Percentiles rank a stretch among this genome's conserved stretches.
These are phyloP conservation scores for Xylariaceae sp. DNA, from an alignment of 2,329 filamentous ascomycete genomes.

Conservation along the genomic window DNA sequence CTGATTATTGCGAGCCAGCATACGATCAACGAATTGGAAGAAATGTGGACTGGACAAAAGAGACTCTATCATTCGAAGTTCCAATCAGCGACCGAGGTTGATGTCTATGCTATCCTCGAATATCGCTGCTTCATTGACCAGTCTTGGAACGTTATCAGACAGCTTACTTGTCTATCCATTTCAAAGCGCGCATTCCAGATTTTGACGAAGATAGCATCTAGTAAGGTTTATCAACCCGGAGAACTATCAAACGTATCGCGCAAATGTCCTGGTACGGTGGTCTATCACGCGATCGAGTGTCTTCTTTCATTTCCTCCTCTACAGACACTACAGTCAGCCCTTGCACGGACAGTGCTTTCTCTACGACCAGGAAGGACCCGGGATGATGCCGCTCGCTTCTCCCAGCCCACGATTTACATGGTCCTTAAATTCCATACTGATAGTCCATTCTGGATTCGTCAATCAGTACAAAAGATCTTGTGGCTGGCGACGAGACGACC, in stretches of 20 bases:
- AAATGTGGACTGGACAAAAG: slow-evolving; percentile 11
- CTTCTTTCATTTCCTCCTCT: slow-evolving; percentile 3
- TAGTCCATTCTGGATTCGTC: background rate
- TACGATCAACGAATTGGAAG: slow-evolving; percentile 8
- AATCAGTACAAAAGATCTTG: background rate
- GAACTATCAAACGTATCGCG: background rate
- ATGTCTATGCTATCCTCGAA: slow-evolving; percentile 4
- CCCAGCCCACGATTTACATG: background rate
- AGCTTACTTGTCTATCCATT: slow-evolving; percentile 2
- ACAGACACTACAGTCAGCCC: slow-evolving; percentile 1
- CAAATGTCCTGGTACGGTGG: slow-evolving; percentile 1
- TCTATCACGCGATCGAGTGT: slow-evolving; percentile 5
- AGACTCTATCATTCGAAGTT: slow-evolving; percentile 1
- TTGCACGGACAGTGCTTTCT: slow-evolving; percentile 1
- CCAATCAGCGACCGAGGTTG: background rate
- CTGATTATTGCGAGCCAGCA: slow-evolving; percentile 9
- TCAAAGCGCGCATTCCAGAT: background rate
- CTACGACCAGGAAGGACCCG: background rate
- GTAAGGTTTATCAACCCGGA: background rate
- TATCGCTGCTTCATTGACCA: slow-evolving; percentile 6
- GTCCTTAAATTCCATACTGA: background rate
- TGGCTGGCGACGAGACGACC: background rate
- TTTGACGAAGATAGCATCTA: background rate
- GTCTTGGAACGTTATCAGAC: slow-evolving; percentile 2
- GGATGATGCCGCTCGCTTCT: background rate